phyloP scores from a whole-genome alignment of 306 rosid species.

The Aeschynomene evenia region DNA sequence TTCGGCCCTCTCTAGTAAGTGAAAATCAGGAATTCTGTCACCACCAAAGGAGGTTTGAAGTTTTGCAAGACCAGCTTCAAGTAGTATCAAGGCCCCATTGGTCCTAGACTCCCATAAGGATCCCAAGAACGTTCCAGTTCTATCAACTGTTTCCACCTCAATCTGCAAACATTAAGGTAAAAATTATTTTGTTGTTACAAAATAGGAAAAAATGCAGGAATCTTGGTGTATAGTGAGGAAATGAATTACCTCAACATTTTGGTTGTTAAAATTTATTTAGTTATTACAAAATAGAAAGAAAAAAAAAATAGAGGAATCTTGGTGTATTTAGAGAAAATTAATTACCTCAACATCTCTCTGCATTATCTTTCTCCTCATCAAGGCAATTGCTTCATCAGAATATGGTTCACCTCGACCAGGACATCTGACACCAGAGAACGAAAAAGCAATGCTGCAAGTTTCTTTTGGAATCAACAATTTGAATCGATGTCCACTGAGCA shows the following conservation, averaged over 20 bases:
- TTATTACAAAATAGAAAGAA: constrained; percentile 8
- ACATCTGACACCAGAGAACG: constrained; percentile 96
- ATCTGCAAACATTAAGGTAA: constrained; percentile 44
- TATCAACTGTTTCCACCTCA: constrained; percentile 94
- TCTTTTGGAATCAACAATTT: constrained; percentile 95
- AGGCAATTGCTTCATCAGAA: constrained; percentile 92
- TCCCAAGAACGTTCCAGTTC: constrained; percentile 96
- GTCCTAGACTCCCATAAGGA: constrained; percentile 88
- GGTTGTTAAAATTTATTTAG: constrained; percentile 3
- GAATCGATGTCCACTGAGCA: constrained; percentile 98
- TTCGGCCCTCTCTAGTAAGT: constrained; percentile 84
- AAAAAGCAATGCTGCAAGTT: constrained; percentile 93
- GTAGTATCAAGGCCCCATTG: constrained; percentile 70
- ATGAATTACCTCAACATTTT: no score
- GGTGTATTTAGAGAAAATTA: constrained; percentile 21
- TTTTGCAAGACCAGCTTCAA: constrained; percentile 94
- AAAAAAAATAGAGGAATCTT: constrained; percentile 4
- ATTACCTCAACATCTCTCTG: constrained; percentile 97
- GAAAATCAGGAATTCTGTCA: constrained; percentile 87
- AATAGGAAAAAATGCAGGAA: constrained; percentile 16
- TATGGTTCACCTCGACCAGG: constrained; percentile 93
- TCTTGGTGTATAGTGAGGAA: no score
- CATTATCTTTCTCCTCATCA: constrained; percentile 96
- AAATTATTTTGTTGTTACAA: constrained; percentile 1
- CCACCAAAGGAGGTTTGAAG: constrained; percentile 81